Conservation (phyloP, 768 basidiomycete genomes). For the Lactifluus echinatus region DNA sequence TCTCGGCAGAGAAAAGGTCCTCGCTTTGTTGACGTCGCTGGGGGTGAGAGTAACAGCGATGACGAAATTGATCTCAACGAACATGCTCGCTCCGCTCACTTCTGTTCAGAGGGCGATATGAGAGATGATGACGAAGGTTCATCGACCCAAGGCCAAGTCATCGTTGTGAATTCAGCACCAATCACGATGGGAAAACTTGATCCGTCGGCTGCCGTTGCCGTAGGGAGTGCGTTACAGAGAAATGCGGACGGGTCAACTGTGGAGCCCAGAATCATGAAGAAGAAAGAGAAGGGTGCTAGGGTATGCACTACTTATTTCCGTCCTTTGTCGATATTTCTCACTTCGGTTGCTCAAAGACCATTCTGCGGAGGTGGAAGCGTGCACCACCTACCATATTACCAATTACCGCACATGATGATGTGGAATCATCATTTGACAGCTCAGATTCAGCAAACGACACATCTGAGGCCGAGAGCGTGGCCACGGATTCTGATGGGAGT, state of each 20-base stretch:
- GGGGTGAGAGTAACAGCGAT: constrained; percentile 7
- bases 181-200: constrained; percentile 16
- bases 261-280: constrained; percentile 39
- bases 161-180: constrained; percentile 3
- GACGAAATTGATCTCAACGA: not conserved
- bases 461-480: constrained; percentile 19
- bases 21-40: constrained; percentile 6
- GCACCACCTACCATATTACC: constrained; percentile 24
- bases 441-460: constrained; percentile 65
- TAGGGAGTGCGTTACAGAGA: constrained; percentile 60
- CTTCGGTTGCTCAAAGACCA: constrained; percentile 24
- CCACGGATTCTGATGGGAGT: constrained; percentile 21
- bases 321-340: not conserved
- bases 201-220: constrained; percentile 24
- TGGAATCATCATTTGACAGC: constrained; percentile 66
- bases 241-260: constrained; percentile 54
- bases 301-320: constrained; percentile 28
- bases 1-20: constrained; percentile 44
- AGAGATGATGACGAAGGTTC: not conserved
- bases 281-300: constrained; percentile 36
- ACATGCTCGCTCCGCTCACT: not conserved
- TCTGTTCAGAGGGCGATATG: not conserved
- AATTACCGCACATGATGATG: constrained; percentile 27
- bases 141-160: not conserved
- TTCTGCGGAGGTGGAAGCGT: constrained; percentile 46